phyloP scores from a whole-genome alignment of 768 basidiomycete species.

The Sporobolomyces roseus region DNA sequence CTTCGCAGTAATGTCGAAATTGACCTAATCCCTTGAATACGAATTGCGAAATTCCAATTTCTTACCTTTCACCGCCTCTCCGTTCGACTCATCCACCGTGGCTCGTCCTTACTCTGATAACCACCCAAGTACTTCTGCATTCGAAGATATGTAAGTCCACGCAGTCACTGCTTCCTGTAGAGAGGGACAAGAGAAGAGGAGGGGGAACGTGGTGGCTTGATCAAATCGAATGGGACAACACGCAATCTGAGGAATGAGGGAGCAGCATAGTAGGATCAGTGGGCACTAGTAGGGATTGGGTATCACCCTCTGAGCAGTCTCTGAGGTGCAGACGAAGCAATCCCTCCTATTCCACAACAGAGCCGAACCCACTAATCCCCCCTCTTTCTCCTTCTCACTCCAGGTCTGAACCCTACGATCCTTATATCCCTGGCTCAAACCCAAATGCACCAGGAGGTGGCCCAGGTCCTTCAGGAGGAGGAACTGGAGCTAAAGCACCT shows the following conservation, averaged over 20 bases:
- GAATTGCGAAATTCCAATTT: too few relatives aligned
- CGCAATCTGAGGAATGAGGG: too few relatives aligned
- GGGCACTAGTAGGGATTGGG: too few relatives aligned
- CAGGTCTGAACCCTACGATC: slow-evolving; percentile 98
- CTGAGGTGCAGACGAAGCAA: too few relatives aligned
- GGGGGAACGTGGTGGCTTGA: not conserved
- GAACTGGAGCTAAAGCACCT: not conserved
- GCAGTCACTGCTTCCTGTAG: not conserved
- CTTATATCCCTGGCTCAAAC: slow-evolving; percentile 79
- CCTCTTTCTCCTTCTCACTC: too few relatives aligned
- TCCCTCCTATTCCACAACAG: too few relatives aligned
- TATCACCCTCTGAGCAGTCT: too few relatives aligned
- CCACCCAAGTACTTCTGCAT: slow-evolving; percentile 16
- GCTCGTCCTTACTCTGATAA: not conserved
- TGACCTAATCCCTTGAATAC: too few relatives aligned
- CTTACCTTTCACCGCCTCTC: not conserved
- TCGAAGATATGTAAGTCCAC: slow-evolving; percentile 15
- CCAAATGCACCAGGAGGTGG: slow-evolving; percentile 55
- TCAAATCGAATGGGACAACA: too few relatives aligned
- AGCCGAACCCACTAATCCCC: too few relatives aligned
- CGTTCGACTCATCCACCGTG: not conserved
- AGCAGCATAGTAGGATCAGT: too few relatives aligned
- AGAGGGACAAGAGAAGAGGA: not conserved
- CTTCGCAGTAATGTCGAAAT: too few relatives aligned
- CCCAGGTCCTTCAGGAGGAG: slow-evolving; percentile 1